Evolutionary conservation across 352 stramenopile species (phyloP).

Genomic region (Phytopythium delawarense): DNA sequence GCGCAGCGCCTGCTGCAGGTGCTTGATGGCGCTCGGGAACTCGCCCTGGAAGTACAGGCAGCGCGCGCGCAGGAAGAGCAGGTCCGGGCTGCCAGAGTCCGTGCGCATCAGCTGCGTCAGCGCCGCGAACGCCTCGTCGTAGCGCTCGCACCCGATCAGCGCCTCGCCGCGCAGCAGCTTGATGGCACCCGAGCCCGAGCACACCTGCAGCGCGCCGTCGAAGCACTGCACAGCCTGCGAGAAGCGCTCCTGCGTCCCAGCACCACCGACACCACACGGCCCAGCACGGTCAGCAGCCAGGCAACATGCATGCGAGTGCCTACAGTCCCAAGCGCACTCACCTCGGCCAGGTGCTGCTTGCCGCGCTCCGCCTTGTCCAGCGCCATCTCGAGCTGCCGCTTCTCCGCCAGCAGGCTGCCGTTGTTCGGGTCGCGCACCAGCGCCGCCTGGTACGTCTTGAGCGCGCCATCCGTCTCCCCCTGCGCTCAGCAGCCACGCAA

Average conservation of each 20-base stretch:
- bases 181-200: slow-evolving; percentile 59
- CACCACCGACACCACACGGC: neutral
- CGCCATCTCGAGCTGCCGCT: slow-evolving; percentile 76
- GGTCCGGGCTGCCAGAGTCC: slow-evolving; percentile 72
- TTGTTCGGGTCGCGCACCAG: slow-evolving; percentile 80
- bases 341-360: slow-evolving; percentile 62
- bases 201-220: slow-evolving; percentile 66
- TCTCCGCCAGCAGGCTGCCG: slow-evolving; percentile 64
- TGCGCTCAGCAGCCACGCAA: slow-evolving; percentile 10
- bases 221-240: slow-evolving; percentile 68
- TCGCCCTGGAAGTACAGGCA: slow-evolving; percentile 93
- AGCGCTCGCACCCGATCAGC: slow-evolving; percentile 73
- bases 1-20: slow-evolving; percentile 88
- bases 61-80: slow-evolving; percentile 83
- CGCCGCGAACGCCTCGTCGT: slow-evolving; percentile 79
- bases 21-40: slow-evolving; percentile 90
- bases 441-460: slow-evolving; percentile 76
- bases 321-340: slow-evolving; percentile 10
- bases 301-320: no score
- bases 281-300: neutral
- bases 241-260: slow-evolving; percentile 41
- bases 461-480: slow-evolving; percentile 60
- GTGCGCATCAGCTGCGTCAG: slow-evolving; percentile 84
- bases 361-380: slow-evolving; percentile 73
- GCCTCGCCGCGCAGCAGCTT: slow-evolving; percentile 69